Evolutionary conservation across 305 asterid species (phyloP).

Genomic region (Lippia alba): DNA sequence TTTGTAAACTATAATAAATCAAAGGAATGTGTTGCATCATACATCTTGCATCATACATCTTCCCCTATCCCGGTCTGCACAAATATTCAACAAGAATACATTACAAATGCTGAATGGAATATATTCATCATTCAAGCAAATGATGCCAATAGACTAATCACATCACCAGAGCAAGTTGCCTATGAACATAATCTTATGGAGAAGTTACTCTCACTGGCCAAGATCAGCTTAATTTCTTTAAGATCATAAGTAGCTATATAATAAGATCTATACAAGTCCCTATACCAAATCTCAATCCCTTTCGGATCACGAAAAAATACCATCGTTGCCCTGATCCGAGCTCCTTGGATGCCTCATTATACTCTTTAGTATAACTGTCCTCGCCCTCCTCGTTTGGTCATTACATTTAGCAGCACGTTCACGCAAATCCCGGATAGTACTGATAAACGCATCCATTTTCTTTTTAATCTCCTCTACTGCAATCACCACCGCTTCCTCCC

Average conservation of each 20-base stretch:
- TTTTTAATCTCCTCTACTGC: conserved; percentile 71
- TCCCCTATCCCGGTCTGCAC: no score
- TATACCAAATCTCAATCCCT: conserved; percentile 12
- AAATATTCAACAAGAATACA: no score
- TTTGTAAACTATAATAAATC: no score
- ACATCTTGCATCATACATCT: no score
- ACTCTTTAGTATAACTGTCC: conserved; percentile 66
- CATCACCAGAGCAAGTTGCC: no score
- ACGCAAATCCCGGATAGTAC: conserved; percentile 60
- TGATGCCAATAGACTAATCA: no score
- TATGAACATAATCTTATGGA: no score
- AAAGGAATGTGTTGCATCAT: no score
- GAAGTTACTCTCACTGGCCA: no score
- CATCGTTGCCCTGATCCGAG: conserved; percentile 44
- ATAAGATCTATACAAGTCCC: background rate
- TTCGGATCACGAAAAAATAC: conserved; percentile 52
- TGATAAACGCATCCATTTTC: conserved; percentile 56
- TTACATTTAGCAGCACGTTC: conserved; percentile 68
- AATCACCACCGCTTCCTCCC: conserved; percentile 65
- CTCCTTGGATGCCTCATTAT: conserved; percentile 60
- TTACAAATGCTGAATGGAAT: no score
- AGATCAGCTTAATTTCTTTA: conserved; percentile 6
- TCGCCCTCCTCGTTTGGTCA: conserved; percentile 65
- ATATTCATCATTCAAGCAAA: no score
- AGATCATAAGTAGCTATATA: conserved; percentile 3